These are phyloP conservation scores for Solanum raphanifolium DNA, from an alignment of 257 asterid species.

Conservation along the genomic window DNA sequence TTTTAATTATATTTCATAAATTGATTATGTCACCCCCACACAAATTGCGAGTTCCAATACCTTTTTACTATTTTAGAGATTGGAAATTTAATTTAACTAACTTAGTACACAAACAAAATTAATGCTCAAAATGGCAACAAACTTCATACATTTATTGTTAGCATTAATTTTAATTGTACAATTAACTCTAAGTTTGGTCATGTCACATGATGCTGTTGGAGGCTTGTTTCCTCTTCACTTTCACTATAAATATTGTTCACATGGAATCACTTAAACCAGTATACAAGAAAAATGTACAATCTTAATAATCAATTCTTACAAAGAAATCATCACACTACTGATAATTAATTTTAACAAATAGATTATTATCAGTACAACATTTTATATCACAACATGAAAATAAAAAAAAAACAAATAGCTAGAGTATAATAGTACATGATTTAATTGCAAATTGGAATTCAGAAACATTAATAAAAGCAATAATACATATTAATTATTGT, in stretches of 20 bases:
- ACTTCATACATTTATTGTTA: not conserved
- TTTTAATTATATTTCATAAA: not conserved
- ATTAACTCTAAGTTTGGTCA: not conserved
- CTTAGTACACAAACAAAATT: not conserved
- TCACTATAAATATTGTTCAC: not conserved
- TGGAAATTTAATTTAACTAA: not conserved
- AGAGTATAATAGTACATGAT: not conserved
- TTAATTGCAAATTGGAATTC: not conserved
- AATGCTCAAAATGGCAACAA: not conserved
- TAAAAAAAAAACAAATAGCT: not conserved
- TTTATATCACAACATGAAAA: not conserved
- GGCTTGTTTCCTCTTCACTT: not conserved
- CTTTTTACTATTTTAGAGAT: not conserved
- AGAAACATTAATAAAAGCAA: not conserved
- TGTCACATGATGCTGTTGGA: not conserved
- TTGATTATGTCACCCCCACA: not conserved
- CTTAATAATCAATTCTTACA: not conserved
- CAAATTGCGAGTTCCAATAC: not conserved
- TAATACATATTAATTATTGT: not conserved
- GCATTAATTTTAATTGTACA: not conserved
- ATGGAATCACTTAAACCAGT: not conserved
- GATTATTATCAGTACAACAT: not conserved
- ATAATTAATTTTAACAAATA: not conserved
- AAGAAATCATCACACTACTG: not conserved
- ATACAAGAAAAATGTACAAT: not conserved